A percentile compares a stretch with the other conserved stretches of the same genome.
These are phyloP conservation scores for Nicotiana otophora DNA, from an alignment of 257 asterid species.

Conservation along the genomic window DNA sequence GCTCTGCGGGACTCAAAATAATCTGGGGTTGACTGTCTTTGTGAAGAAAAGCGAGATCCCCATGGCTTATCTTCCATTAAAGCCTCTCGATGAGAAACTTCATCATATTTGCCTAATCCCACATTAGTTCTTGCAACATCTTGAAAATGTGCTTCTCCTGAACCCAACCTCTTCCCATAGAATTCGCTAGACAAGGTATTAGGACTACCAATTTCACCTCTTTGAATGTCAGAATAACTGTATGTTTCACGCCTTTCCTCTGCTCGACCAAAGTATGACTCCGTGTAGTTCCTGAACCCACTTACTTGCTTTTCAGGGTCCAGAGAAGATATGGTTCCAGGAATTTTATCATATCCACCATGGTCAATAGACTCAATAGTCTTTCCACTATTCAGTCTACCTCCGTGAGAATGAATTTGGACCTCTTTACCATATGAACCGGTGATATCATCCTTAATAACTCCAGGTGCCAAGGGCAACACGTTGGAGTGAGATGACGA, in stretches of 20 bases:
- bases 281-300: constrained; percentile 32
- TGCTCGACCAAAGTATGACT: constrained; percentile 28
- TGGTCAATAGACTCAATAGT: constrained; percentile 24
- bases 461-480: constrained; percentile 17
- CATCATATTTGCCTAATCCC: constrained; percentile 25
- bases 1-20: constrained; percentile 25
- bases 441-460: constrained; percentile 22
- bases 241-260: constrained; percentile 29
- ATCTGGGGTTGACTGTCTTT: constrained; percentile 19
- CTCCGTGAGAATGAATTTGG: constrained; percentile 24
- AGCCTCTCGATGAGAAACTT: constrained; percentile 25
- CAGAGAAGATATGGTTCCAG: constrained; percentile 25
- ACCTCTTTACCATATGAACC: constrained; percentile 20
- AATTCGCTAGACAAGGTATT: constrained; percentile 22
- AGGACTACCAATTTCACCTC: constrained; percentile 14
- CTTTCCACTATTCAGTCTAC: constrained; percentile 22
- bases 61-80: constrained; percentile 26
- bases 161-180: constrained; percentile 15
- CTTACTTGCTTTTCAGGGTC: constrained; percentile 27
- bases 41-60: constrained; percentile 29
- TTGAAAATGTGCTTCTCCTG: constrained; percentile 32
- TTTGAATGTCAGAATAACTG: constrained; percentile 27
- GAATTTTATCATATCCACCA: constrained; percentile 29
- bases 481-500: constrained; percentile 34
- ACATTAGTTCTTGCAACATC: constrained; percentile 27